Conservation (phyloP, 129 eudicot species). For the Glebionis coronaria region DNA sequence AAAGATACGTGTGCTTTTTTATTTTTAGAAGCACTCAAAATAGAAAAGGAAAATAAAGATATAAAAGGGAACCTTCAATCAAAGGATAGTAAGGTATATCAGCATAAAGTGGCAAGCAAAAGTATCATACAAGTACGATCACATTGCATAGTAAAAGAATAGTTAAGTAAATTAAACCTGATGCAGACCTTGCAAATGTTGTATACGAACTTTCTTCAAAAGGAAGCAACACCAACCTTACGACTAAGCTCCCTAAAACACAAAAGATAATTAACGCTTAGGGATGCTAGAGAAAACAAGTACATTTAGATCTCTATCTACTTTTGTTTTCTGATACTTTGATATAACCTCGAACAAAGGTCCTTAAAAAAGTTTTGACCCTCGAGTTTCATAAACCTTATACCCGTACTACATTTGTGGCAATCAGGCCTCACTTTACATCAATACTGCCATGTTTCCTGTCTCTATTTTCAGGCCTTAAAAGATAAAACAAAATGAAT, state of each 20-base stretch:
- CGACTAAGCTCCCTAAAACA: constrained; percentile 93
- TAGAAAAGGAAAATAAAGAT: neutral
- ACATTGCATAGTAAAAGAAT: constrained; percentile 14
- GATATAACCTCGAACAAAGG: neutral
- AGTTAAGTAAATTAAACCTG: constrained; percentile 64
- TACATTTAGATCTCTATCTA: constrained; percentile 1
- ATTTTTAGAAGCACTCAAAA: neutral
- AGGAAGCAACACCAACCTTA: constrained; percentile 92
- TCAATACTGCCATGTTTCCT: constrained; percentile 1
- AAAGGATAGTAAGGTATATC: neutral
- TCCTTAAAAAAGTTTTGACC: neutral
- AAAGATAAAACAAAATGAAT: neutral
- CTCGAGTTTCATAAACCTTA: constrained; percentile 7
- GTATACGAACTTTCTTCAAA: constrained; percentile 99
- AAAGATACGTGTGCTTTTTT: neutral
- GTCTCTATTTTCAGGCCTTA: constrained; percentile 5
- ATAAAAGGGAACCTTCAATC: constrained; percentile 6
- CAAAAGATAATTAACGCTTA: constrained; percentile 14
- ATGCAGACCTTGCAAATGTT: constrained; percentile 96
- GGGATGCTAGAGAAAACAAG: neutral
- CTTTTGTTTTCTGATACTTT: neutral
- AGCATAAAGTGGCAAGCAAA: neutral
- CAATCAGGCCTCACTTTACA: constrained; percentile 9
- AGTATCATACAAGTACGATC: neutral
- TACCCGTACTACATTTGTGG: neutral